phyloP scores from a whole-genome alignment of 1,284 basidiomycete genomes.

The Porphyrellus sp. region DNA sequence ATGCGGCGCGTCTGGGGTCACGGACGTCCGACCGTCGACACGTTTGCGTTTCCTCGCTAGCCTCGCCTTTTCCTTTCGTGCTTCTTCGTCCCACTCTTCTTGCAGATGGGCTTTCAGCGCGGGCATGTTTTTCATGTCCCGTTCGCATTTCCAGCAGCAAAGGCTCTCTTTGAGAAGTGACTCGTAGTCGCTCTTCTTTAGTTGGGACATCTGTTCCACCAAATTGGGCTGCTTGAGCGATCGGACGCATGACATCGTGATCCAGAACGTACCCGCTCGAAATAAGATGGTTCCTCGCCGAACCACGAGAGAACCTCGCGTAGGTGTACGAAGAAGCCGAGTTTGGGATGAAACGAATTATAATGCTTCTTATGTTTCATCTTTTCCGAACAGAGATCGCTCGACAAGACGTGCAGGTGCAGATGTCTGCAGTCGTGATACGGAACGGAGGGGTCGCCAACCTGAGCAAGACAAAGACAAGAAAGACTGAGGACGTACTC shows the following conservation, averaged over 20 bases:
- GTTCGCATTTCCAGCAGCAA: constrained; percentile 65
- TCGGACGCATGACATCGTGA: neutral
- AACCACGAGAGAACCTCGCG: constrained; percentile 76
- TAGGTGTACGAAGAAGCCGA: constrained; percentile 84
- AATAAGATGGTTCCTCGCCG: constrained; percentile 55
- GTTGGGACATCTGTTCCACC: constrained; percentile 46
- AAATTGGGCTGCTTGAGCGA: neutral
- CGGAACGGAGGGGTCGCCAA: neutral
- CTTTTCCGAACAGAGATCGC: constrained; percentile 69
- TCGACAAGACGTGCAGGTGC: constrained; percentile 85
- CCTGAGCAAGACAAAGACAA: neutral
- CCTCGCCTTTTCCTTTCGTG: constrained; percentile 38
- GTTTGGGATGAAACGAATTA: constrained; percentile 87
- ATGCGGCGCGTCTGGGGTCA: neutral
- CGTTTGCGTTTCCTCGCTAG: constrained; percentile 39
- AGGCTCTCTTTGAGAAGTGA: constrained; percentile 65
- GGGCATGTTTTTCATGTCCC: constrained; percentile 69
- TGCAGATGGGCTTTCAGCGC: constrained; percentile 71
- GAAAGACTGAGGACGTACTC: constrained; percentile 43
- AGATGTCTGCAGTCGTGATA: constrained; percentile 56
- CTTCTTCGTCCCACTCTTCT: constrained; percentile 54
- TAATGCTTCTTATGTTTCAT: constrained; percentile 94
- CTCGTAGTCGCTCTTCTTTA: constrained; percentile 57
- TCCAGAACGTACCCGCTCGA: constrained; percentile 43
- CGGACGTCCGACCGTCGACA: constrained; percentile 8